Base-by-base conservation (phyloP, 305 asterid genomes). In the Fraxinus sp. region DNA sequence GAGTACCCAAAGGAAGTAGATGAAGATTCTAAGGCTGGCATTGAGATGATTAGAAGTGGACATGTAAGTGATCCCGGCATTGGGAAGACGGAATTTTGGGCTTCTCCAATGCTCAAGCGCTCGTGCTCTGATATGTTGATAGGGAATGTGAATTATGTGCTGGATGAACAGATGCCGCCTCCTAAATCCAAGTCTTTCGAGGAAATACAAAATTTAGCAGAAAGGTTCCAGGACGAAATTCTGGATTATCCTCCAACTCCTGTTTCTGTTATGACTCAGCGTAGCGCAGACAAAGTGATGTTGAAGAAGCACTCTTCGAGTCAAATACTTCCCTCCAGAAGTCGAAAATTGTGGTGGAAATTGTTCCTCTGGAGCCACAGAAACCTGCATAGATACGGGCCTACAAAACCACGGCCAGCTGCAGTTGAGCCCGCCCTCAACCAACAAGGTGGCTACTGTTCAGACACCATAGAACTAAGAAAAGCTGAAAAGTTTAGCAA, bases 291-390 rank as follows among this genome's bases (percentile, higher is more conserved):
- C 80, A 92, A 86, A 75, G 97, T 92, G 88, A 90, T 91, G 76
- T 62, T 93, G 88, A 94, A 91, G 91, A 94, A 93, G 87, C 94
- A 88, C 74, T 94, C 98, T 10, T 93, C 98, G 1, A 89, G 95
- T 74, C 94, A 92, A 79, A 90, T 94, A 41, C 92, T 94, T 11
- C 98, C 98, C 68, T 93, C 97, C 2, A 85, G 94, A 59, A 94
- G 94, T 81, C 87, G 92, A 74, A 90, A 88, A 77, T 71, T 93
- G 71, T 93, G 97, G 97, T 91, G 97, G 97, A 93, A 91, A 80
- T 76, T 93, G 83, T 92, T 89, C 82, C 91, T 94, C 13, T 94
- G 98, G 98, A 94, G 97, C 87, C 97, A 92, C 82, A 88, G 95
- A 83, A 92, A 94, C 86, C 85, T 88, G 8, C 91, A 93, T 11